Conservation (phyloP, 257 asterid species). For the Oldenlandia corymbosa region DNA sequence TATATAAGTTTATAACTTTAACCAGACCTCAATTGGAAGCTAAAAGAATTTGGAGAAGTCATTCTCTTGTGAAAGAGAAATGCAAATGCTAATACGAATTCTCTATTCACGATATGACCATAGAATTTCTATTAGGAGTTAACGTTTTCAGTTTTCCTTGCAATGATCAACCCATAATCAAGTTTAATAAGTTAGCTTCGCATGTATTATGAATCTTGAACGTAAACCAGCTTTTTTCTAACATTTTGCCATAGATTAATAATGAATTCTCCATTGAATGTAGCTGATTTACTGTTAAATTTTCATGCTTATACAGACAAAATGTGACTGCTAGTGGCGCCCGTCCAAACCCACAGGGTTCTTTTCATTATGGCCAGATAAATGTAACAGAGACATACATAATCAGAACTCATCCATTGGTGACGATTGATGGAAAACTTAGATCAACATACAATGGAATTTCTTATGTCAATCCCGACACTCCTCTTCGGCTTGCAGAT, state of each 20-base stretch:
- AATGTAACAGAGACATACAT: slow-evolving; percentile 66
- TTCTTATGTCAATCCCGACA: slow-evolving; percentile 66
- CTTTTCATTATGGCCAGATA: slow-evolving; percentile 80
- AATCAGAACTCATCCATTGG: slow-evolving; percentile 50
- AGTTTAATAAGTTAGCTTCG: too few relatives aligned
- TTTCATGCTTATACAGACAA: slow-evolving; percentile 46
- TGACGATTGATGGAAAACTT: slow-evolving; percentile 51
- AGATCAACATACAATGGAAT: slow-evolving; percentile 74
- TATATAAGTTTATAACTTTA: too few relatives aligned
- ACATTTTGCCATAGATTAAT: background rate
- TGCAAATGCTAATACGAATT: background rate
- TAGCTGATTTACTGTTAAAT: background rate
- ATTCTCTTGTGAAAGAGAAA: background rate
- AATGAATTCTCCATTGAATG: background rate
- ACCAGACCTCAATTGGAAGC: background rate
- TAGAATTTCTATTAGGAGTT: too few relatives aligned
- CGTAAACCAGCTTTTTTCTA: background rate
- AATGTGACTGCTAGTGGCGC: slow-evolving; percentile 92
- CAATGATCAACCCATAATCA: too few relatives aligned
- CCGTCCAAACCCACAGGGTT: slow-evolving; percentile 98
- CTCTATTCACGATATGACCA: too few relatives aligned
- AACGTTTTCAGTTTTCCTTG: too few relatives aligned
- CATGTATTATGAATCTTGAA: background rate
- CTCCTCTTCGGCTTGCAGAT: slow-evolving; percentile 86
- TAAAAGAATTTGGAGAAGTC: background rate